Evolutionary conservation across 371 early-diverging fungal genomes (phyloP), one percentile per base, ranked within the genome.

Genomic region (Batrachochytrium dendrobatidis): DNA sequence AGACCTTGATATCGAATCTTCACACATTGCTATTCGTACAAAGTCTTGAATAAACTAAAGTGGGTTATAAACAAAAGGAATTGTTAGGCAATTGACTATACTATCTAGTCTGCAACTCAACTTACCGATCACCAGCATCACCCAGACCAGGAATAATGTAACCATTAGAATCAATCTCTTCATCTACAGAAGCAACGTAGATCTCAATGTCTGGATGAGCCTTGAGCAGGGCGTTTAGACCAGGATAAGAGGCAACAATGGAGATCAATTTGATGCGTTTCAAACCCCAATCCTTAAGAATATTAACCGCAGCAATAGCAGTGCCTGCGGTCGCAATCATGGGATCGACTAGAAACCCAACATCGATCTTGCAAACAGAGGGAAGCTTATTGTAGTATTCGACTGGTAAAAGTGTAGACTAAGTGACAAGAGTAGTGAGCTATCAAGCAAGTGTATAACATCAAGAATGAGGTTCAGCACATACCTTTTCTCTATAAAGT

Each of bases 371-470:
- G 55, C 86, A 86, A 3, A 65, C 63, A 26, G 68, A 61, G 5
- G 93, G 93, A 29, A 92, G 70, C 68, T 92, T 92, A 75, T 92
- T 92, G 77, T 90, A 92, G 70, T 92, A 92, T 66, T 92, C 93
- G n/a, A 92, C 91, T 4, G 93, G 92, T 58, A 86, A 83, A 45
- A 88, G 72, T 2, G 91, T 85, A 2, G 77, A 56, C 81, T 81
- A 58, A n/a, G n/a, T n/a, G n/a, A n/a, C n/a, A n/a, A n/a, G n/a
- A n/a, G n/a, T n/a, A n/a, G 39, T 39, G 39, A 39, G 39, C 39
- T 12, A 39, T 12, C 39, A n/a, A 39, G 34, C 31, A 28, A 17
- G 22, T 6, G 34, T 26, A 57, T 39, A n/a, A 12, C 15, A 39
- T 12, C 12, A n/a, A 39, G 39, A 15, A n/a, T 39, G 39, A 39